phyloP scores from a whole-genome alignment of 1,284 basidiomycete genomes.

The Anthracocystis panici-leucophaei region DNA sequence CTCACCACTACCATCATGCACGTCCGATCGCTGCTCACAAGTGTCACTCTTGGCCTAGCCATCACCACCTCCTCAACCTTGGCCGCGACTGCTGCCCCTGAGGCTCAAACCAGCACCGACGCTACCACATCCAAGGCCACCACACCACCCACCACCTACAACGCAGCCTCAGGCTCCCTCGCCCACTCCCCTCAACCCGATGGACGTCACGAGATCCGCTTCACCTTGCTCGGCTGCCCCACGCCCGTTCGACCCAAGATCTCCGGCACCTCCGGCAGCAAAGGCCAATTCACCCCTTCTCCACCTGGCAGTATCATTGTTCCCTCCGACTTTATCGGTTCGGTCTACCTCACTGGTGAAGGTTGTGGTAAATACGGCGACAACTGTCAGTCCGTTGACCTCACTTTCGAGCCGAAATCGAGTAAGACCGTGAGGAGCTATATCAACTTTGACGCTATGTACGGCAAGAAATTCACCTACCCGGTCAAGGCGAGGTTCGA shows the following conservation, averaged over 20 bases:
- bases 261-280: conserved; percentile 30
- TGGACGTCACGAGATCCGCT: conserved; percentile 42
- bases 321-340: conserved; percentile 38
- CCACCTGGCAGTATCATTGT: conserved; percentile 29
- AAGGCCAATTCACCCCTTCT: conserved; percentile 19
- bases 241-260: conserved; percentile 31
- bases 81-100: background rate
- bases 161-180: conserved; percentile 14
- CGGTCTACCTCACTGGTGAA: conserved; percentile 41
- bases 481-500: conserved; percentile 43
- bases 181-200: conserved; percentile 24
- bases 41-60: conserved; percentile 15
- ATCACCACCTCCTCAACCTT: background rate
- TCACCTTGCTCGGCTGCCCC: conserved; percentile 26
- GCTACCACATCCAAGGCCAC: background rate
- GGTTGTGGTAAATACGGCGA: conserved; percentile 34
- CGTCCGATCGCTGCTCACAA: conserved; percentile 12
- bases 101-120: background rate
- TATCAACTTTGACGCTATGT: conserved; percentile 38
- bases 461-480: conserved; percentile 32
- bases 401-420: conserved; percentile 36
- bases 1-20: conserved; percentile 9
- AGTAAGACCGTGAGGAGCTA: conserved; percentile 33
- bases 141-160: conserved; percentile 9
- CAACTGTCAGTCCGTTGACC: conserved; percentile 33